phyloP scores from a whole-genome alignment of 495 filamentous ascomycete species.

The Cercophora sp. region DNA sequence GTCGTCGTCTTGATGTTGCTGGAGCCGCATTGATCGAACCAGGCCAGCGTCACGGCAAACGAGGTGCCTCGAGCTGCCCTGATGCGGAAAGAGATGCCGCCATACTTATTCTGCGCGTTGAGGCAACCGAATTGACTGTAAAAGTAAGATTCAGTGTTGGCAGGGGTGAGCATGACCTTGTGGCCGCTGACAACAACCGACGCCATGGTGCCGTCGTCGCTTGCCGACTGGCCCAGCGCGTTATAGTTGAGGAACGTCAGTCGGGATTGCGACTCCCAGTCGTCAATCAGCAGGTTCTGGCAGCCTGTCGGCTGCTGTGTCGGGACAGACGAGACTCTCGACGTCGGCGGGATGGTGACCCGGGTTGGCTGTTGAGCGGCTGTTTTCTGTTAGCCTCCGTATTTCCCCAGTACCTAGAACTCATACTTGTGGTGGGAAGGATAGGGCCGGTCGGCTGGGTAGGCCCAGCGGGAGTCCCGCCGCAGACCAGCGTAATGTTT shows the following conservation, averaged over 20 bases:
- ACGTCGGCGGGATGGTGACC: slow-evolving; percentile 10
- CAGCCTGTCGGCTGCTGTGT: slow-evolving; percentile 34
- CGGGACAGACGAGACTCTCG: slow-evolving; percentile 15
- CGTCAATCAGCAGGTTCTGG: slow-evolving; percentile 52
- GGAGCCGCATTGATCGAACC: slow-evolving; percentile 42
- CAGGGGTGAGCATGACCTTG: slow-evolving; percentile 51
- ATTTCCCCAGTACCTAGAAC: neutral
- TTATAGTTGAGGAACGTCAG: slow-evolving; percentile 64
- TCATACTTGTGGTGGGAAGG: slow-evolving; percentile 19
- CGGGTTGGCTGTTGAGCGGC: neutral
- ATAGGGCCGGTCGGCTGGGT: slow-evolving; percentile 7
- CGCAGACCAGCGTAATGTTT: slow-evolving; percentile 50
- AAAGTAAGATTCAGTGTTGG: slow-evolving; percentile 49
- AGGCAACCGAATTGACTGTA: slow-evolving; percentile 56
- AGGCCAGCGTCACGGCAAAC: slow-evolving; percentile 50
- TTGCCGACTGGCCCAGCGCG: slow-evolving; percentile 51
- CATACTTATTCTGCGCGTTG: slow-evolving; percentile 47
- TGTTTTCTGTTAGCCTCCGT: neutral
- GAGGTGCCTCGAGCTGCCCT: slow-evolving; percentile 51
- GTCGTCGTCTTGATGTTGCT: slow-evolving; percentile 32
- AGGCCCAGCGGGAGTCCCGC: slow-evolving; percentile 13
- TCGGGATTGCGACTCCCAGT: slow-evolving; percentile 61
- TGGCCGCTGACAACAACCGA: slow-evolving; percentile 49
- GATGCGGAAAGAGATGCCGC: slow-evolving; percentile 58
- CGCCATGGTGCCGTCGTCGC: slow-evolving; percentile 58